These are phyloP conservation scores for Yarrowia porcina DNA, from an alignment of 805 yeast species.

Conservation along the genomic window DNA sequence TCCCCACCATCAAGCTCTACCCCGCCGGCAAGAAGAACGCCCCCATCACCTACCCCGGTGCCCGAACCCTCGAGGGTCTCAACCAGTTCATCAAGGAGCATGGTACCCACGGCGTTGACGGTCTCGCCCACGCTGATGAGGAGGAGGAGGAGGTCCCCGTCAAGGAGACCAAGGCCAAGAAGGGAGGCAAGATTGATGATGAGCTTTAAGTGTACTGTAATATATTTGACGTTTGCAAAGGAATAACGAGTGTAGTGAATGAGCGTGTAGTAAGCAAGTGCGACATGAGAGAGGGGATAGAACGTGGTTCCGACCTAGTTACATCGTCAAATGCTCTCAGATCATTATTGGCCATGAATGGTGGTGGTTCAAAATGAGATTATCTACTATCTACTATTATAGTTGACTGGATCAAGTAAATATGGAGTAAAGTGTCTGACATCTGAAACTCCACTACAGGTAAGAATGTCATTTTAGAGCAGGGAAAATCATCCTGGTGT, in stretches of 20 bases:
- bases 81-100: conserved; percentile 66
- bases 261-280: no score
- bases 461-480: no score
- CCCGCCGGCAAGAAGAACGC: conserved; percentile 76
- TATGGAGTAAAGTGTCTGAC: no score
- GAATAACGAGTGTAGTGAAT: neutral
- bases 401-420: no score
- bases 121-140: conserved; percentile 35
- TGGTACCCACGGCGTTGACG: conserved; percentile 65
- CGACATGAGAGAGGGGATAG: no score
- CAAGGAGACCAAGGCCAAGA: conserved; percentile 30
- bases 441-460: no score
- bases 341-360: no score
- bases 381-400: no score
- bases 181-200: conserved; percentile 29
- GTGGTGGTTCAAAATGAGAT: no score
- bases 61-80: conserved; percentile 70
- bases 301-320: no score
- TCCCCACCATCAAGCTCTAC: conserved; percentile 87
- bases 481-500: no score
- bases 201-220: conserved; percentile 29
- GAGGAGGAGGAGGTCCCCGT: conserved; percentile 33
- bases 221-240: conserved; percentile 22
- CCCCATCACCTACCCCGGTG: conserved; percentile 64
- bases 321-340: no score